These are phyloP conservation scores for Cryphonectria japonica DNA, from an alignment of 2,329 filamentous ascomycete genomes.

Conservation along the genomic window DNA sequence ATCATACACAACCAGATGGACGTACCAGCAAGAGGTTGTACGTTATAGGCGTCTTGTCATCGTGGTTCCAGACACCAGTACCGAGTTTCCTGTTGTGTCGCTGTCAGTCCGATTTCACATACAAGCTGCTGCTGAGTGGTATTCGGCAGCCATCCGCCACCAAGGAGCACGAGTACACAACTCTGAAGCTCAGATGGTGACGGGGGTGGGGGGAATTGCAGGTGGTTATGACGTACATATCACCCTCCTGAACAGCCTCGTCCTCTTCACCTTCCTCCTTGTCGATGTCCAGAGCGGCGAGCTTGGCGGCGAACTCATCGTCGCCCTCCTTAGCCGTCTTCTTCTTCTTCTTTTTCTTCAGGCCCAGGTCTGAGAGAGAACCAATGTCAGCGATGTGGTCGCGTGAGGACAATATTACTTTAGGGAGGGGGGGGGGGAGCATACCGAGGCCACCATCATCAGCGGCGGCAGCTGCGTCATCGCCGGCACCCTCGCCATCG, in stretches of 20 bases:
- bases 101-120: slow-evolving; percentile 9
- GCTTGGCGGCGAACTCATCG: slow-evolving; percentile 63
- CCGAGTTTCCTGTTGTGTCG: slow-evolving; percentile 48
- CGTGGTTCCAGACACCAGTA: slow-evolving; percentile 88
- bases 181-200: not conserved
- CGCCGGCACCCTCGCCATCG: slow-evolving; percentile 58
- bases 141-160: not conserved
- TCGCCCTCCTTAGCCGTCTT: slow-evolving; percentile 65
- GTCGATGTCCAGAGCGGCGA: slow-evolving; percentile 65
- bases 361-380: slow-evolving; percentile 55
- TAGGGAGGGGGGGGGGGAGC: slow-evolving; percentile 3
- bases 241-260: slow-evolving; percentile 66
- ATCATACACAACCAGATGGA: not conserved
- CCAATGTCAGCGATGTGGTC: not conserved
- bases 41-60: slow-evolving; percentile 74
- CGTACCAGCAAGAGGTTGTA: slow-evolving; percentile 79
- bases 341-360: slow-evolving; percentile 75
- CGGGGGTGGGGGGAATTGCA: not conserved
- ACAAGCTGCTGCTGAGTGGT: not conserved
- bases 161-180: not conserved
- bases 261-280: slow-evolving; percentile 61
- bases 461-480: slow-evolving; percentile 44
- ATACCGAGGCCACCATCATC: slow-evolving; percentile 40
- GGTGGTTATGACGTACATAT: slow-evolving; percentile 65
- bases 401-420: not conserved